Conservation (phyloP, 2,329 filamentous ascomycete genomes). For the Pseudohalonectria lignicola region DNA sequence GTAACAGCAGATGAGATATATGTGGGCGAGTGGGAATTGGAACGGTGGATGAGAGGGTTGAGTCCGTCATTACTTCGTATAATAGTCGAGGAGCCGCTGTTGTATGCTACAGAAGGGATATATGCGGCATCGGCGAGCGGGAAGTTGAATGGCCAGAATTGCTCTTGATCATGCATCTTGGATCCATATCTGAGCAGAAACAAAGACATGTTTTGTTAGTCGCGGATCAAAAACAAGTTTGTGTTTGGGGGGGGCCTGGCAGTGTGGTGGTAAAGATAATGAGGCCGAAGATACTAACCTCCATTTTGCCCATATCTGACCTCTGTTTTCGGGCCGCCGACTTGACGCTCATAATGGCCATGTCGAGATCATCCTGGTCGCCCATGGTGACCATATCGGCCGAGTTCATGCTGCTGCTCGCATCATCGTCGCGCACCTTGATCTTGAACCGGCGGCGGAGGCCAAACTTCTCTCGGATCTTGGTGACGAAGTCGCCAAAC, state of each 20-base stretch:
- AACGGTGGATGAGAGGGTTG: no score
- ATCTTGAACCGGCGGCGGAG: constrained; percentile 53
- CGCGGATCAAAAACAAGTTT: no score
- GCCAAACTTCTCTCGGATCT: constrained; percentile 79
- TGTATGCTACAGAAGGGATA: constrained; percentile 3
- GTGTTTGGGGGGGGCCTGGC: no score
- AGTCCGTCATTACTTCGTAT: no score
- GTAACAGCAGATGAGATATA: no score
- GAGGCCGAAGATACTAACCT: no score
- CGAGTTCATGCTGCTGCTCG: constrained; percentile 54
- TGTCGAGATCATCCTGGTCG: constrained; percentile 90
- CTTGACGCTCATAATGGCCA: constrained; percentile 65
- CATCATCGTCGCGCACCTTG: constrained; percentile 82
- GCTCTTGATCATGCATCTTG: constrained; percentile 3
- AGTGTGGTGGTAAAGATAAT: no score
- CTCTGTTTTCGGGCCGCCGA: constrained; percentile 60
- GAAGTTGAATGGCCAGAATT: constrained; percentile 1
- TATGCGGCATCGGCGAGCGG: constrained; percentile 1
- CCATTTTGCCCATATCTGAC: constrained; percentile 83
- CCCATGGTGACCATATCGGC: constrained; percentile 90
- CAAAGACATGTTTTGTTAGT: no score
- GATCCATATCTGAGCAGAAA: background rate
- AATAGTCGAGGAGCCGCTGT: no score
- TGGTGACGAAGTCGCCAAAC: constrained; percentile 64
- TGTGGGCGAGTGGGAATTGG: no score